A percentile compares a stretch with the other conserved stretches of the same genome.
phyloP scores from a whole-genome alignment of 495 filamentous ascomycete genomes.

The Penicillium samsonianum region DNA sequence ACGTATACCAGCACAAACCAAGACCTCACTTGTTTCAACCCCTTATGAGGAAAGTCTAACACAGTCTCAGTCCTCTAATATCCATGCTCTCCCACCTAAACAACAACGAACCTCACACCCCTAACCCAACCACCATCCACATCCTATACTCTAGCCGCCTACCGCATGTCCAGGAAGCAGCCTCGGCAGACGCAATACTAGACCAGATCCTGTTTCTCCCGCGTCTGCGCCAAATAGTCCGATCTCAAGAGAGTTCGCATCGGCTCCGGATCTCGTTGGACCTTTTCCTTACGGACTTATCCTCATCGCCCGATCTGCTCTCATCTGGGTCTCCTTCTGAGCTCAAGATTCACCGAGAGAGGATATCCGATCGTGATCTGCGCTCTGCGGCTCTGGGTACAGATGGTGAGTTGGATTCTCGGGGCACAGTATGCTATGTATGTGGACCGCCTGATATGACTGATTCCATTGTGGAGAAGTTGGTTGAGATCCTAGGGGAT shows the following conservation, averaged over 20 bases:
- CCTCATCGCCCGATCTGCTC: conserved; percentile 9
- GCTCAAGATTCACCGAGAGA: conserved; percentile 26
- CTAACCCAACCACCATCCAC: conserved; percentile 32
- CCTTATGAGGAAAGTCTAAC: not conserved
- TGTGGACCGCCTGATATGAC: conserved; percentile 82
- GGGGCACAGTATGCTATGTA: conserved; percentile 66
- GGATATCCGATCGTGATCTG: conserved; percentile 45
- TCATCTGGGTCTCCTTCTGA: conserved; percentile 37
- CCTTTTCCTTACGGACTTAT: conserved; percentile 42
- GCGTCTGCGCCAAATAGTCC: conserved; percentile 47
- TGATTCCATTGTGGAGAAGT: conserved; percentile 67
- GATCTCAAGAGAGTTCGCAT: conserved; percentile 29
- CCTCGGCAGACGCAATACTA: conserved; percentile 48
- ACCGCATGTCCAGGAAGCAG: conserved; percentile 21
- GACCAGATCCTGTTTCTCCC: conserved; percentile 63
- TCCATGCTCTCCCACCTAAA: conserved; percentile 53
- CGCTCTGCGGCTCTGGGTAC: conserved; percentile 43
- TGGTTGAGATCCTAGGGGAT: conserved; percentile 53
- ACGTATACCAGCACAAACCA: not conserved
- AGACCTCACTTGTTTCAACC: not conserved
- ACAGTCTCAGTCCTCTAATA: conserved; percentile 55
- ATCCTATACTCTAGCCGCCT: conserved; percentile 49
- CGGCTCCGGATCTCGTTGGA: conserved; percentile 37
- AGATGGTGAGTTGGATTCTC: conserved; percentile 37
- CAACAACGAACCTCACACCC: conserved; percentile 26